Conservation (phyloP, 2,329 filamentous ascomycete species). For the Colletotrichum aenigma region DNA sequence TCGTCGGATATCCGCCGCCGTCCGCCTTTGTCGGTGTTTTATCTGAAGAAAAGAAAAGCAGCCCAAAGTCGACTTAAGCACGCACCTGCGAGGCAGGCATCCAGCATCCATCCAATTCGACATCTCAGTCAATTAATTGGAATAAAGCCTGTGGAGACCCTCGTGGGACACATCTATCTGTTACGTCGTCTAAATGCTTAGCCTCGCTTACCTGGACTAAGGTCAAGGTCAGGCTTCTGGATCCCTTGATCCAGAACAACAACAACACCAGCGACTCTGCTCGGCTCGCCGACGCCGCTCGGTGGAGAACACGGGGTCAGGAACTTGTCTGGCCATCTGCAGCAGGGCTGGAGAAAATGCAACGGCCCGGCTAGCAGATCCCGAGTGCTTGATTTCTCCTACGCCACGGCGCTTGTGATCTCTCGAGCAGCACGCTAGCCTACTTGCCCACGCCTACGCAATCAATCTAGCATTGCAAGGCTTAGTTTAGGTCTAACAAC, state of each 20-base stretch:
- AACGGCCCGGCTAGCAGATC: conserved; percentile 11
- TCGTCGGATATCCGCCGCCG: conserved; percentile 11
- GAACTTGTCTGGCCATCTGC: conserved; percentile 5
- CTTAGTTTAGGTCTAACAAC: background rate
- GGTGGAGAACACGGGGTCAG: background rate
- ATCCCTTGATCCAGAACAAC: background rate
- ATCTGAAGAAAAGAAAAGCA: background rate
- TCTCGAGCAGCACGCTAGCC: background rate
- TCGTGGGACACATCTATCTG: background rate
- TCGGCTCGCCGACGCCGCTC: conserved; percentile 3
- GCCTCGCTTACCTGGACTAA: background rate
- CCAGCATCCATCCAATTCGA: background rate
- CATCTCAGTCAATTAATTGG: background rate
- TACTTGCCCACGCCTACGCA: background rate
- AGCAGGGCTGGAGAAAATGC: background rate
- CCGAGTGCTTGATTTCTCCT: background rate
- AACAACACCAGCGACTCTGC: background rate
- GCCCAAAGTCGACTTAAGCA: background rate
- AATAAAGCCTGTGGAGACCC: background rate
- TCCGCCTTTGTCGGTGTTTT: conserved; percentile 3
- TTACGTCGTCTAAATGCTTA: conserved; percentile 19
- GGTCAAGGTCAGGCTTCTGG: background rate
- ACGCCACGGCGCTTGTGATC: background rate
- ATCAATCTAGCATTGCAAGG: background rate
- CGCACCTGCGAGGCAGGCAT: background rate